Evolutionary conservation across 495 filamentous ascomycete genomes (phyloP).

Genomic region (Amphirosellinia nigrospora): DNA sequence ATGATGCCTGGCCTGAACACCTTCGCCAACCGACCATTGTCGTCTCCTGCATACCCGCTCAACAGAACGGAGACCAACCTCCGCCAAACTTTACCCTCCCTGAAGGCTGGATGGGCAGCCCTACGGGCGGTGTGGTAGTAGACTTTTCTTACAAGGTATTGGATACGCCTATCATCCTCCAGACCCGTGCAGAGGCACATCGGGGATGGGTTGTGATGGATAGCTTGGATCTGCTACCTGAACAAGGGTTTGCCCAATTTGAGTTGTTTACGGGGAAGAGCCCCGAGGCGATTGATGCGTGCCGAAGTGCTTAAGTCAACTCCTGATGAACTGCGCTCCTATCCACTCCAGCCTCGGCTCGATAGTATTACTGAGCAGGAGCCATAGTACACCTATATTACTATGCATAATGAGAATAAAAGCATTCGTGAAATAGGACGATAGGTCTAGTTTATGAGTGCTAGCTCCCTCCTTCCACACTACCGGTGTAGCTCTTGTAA

Average conservation of each 20-base stretch:
- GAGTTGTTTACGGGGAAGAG: slow-evolving; percentile 78
- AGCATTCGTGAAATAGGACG: background rate
- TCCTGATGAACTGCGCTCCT: slow-evolving; percentile 42
- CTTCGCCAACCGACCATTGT: slow-evolving; percentile 69
- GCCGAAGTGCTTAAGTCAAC: slow-evolving; percentile 65
- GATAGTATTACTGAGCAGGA: slow-evolving; percentile 42
- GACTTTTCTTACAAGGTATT: slow-evolving; percentile 75
- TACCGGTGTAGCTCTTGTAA: background rate
- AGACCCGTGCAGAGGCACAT: slow-evolving; percentile 65
- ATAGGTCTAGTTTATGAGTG: background rate
- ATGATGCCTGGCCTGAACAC: slow-evolving; percentile 64
- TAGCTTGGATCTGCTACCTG: slow-evolving; percentile 73
- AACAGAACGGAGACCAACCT: slow-evolving; percentile 62
- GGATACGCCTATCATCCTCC: slow-evolving; percentile 67
- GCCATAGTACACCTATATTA: slow-evolving; percentile 19
- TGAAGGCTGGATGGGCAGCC: slow-evolving; percentile 67
- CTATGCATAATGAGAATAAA: background rate
- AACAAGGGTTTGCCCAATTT: slow-evolving; percentile 80
- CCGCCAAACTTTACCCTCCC: slow-evolving; percentile 74
- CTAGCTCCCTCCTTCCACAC: background rate
- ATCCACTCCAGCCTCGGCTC: slow-evolving; percentile 40
- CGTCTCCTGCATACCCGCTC: slow-evolving; percentile 72
- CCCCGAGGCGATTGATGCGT: slow-evolving; percentile 72
- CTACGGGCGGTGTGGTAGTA: slow-evolving; percentile 73
- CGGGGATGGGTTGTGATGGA: slow-evolving; percentile 74